Base-by-base conservation (phyloP, 345 rosid genomes). In the Toxicodendron radicans region DNA sequence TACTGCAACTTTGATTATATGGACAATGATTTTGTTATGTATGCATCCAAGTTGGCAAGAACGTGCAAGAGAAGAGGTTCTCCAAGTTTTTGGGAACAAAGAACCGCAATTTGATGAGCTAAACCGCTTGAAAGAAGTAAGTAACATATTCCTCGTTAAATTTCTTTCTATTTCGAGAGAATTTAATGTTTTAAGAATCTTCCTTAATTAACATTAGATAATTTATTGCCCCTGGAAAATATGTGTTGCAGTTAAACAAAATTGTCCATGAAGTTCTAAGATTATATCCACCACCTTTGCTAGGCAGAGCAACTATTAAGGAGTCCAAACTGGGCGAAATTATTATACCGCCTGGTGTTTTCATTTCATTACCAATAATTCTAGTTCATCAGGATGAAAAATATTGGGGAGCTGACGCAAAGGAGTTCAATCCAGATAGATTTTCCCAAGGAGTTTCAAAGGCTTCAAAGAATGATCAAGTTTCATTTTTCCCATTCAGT, bases 371-470 rank as follows among this genome's bases (percentile, higher is more conserved):
- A n/a, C 85, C 81, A 1, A 12, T 45, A 7, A 11, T 83, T 2
- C 58, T 76, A 11, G 58, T 87, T 38, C 94, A 91, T 45, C 87
- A 72, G 1, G 87, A 79, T 69, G 64, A 69, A 17, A 77, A 83
- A 43, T 77, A 81, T 7, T 89, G 87, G 92, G 92, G 91, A n/a
- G 85, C 89, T 5, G 90, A 90, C 68, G 89, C 76, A 10, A 62
- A 72, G 13, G 86, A 92, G 35, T 86, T 92, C 82, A 83, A 84
- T 24, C 92, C 90, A 11, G 74, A 82, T 46, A 90, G 88, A 68
- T 87, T 91, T 72, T 68, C 51, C 1, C 85, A 82, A 27, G 91
- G 91, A 23, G 51, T 89, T 57, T 81, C 89, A 27, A 84, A 82
- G 68, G 94, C 94, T 49, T 82, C 91, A 17, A 85, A 83, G 52